A percentile compares a stretch with the other conserved stretches of the same genome.
Evolutionary conservation across 371 early-diverging fungal species (phyloP).

Genomic region (Circinella umbellata): DNA sequence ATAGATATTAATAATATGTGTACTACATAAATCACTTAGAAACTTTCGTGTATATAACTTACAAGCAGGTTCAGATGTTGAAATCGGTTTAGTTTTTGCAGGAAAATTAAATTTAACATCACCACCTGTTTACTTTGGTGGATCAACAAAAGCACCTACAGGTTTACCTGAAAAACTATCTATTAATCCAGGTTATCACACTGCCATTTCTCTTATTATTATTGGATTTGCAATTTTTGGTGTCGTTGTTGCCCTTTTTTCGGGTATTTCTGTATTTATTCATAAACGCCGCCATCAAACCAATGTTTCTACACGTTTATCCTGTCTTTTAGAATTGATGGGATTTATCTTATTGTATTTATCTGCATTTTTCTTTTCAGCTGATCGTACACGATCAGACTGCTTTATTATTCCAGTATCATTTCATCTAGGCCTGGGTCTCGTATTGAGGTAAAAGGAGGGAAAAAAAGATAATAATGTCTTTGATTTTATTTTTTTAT

Average conservation of each 20-base stretch:
- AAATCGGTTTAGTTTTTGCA: constrained; percentile 54
- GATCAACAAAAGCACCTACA: constrained; percentile 33
- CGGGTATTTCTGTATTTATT: constrained; percentile 36
- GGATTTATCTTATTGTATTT: constrained; percentile 50
- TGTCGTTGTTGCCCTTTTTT: constrained; percentile 32
- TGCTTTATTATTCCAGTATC: constrained; percentile 52
- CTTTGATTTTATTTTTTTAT: background rate
- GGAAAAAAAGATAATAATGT: background rate
- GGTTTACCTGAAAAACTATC: constrained; percentile 31
- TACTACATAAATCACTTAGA: constrained; percentile 24
- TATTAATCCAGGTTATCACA: constrained; percentile 46
- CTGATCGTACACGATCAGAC: constrained; percentile 27
- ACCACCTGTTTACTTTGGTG: constrained; percentile 55
- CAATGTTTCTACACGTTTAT: constrained; percentile 57
- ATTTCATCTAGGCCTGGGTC: constrained; percentile 45
- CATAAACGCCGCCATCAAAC: constrained; percentile 48
- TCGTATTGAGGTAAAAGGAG: constrained; percentile 40
- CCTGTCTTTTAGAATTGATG: constrained; percentile 53
- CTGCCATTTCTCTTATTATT: constrained; percentile 48
- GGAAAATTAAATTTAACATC: constrained; percentile 51
- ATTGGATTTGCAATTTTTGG: constrained; percentile 48
- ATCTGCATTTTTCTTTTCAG: constrained; percentile 42
- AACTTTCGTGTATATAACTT: constrained; percentile 58
- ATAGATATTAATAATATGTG: background rate
- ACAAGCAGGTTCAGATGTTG: constrained; percentile 42